These are phyloP conservation scores for Buddleja alternifolia DNA, from an alignment of 257 asterid species.

Conservation along the genomic window DNA sequence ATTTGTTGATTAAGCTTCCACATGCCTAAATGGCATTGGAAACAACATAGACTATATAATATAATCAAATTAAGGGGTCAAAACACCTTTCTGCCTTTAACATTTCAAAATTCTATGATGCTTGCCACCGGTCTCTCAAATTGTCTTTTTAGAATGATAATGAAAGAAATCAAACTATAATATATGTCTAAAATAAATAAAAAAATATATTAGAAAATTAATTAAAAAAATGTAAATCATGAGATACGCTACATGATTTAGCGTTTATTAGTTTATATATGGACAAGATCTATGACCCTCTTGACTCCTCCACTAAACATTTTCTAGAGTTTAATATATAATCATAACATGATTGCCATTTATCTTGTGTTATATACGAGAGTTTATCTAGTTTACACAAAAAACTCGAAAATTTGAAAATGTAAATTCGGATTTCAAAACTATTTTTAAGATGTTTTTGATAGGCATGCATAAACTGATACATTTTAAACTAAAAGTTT, in stretches of 20 bases:
- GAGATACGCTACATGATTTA: neutral
- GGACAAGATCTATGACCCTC: conserved; percentile 45
- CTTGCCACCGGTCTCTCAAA: conserved; percentile 52
- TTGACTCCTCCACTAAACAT: conserved; percentile 56
- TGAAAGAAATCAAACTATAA: neutral
- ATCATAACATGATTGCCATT: conserved; percentile 17
- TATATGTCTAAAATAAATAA: neutral
- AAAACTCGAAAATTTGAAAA: too few species aligned
- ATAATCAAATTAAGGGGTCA: conserved; percentile 37
- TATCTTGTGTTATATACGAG: too few species aligned
- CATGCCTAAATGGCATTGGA: conserved; percentile 81
- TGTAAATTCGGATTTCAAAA: too few species aligned
- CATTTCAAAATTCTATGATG: conserved; percentile 58
- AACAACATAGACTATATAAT: conserved; percentile 55
- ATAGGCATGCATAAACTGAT: too few species aligned
- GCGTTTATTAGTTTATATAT: conserved; percentile 1
- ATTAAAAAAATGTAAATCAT: neutral
- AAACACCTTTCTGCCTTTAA: conserved; percentile 41
- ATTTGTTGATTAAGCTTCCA: conserved; percentile 48
- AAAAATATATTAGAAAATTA: neutral
- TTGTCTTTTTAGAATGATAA: neutral
- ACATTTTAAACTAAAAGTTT: too few species aligned
- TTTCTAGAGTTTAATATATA: conserved; percentile 30
- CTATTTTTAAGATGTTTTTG: too few species aligned
- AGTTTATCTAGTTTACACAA: too few species aligned